Evolutionary conservation across 1,284 basidiomycete genomes (phyloP), one percentile per base, ranked within the genome.

Genomic region (Sporisorium graminicola): DNA sequence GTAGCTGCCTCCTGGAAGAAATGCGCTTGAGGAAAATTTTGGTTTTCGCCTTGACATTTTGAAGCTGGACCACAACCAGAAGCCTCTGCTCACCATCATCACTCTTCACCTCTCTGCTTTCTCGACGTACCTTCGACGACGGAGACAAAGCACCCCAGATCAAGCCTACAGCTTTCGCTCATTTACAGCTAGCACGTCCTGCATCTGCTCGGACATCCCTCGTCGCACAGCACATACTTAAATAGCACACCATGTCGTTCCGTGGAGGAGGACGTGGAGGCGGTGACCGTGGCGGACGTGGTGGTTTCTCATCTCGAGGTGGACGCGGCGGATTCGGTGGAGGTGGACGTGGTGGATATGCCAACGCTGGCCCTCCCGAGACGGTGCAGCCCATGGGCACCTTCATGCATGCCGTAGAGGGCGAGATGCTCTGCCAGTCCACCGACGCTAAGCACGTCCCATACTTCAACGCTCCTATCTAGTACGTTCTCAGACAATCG

Each of bases 381-480:
- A 65, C 65, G n/a, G 83, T 85, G 14, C 79, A 82, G 43, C 81
- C 82, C 49, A 85, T 85, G 70, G 84, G 84, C 29, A 66, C 78
- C 42, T 84, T 85, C 65, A 62, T 82, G 51, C 84, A 99, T 86
- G 93, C 95, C 22, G 95, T 98, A 53, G 97, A 99, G 88, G 94
- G 94, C 73, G 96, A 99, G 86, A 98, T 99, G 96, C 89, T 99
- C 63, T 99, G 97, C 87, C 89, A 91, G 12, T 94, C 94, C 13
- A 88, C 91, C 40, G 90, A 94, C 86, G 88, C 72, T 10, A 68
- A 80, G 65, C 81, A 87, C 80, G 87, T 99, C 16, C 97, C 97
- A 0, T 97, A 97, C 88, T 99, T 99, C 89, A 99, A 99, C 87
- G 96, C 97, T 0, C 96, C 97, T 59, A 97, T 99, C 86, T 99